A percentile compares a stretch with the other conserved stretches of the same genome.
phyloP scores from a whole-genome alignment of 1,139 yeast species.

The Pichiaceae sp. region DNA sequence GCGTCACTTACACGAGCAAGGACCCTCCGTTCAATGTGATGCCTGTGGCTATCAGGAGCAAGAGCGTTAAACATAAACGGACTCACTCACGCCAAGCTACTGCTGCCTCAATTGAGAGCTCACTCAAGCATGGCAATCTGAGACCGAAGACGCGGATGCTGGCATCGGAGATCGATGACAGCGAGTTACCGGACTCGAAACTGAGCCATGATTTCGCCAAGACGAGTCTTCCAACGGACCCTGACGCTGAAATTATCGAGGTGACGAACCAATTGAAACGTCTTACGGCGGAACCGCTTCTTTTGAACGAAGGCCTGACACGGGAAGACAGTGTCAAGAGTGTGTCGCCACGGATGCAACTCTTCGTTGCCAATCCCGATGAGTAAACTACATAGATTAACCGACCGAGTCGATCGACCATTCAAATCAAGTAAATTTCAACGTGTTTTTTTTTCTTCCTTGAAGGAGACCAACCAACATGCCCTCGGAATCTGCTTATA shows the following conservation, averaged over 20 bases:
- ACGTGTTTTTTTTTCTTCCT: background rate
- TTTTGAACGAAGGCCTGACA: slow-evolving; percentile 8
- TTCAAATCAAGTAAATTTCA: background rate
- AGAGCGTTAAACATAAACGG: slow-evolving; percentile 13
- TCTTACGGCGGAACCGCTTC: slow-evolving; percentile 11
- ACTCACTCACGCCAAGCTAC: slow-evolving; percentile 18
- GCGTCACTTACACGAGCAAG: slow-evolving; percentile 3
- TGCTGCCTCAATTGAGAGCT: slow-evolving; percentile 38
- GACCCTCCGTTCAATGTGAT: slow-evolving; percentile 7
- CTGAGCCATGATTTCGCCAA: slow-evolving; percentile 18
- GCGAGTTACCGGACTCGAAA: slow-evolving; percentile 32
- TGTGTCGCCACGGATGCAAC: slow-evolving; percentile 19
- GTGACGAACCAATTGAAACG: slow-evolving; percentile 21
- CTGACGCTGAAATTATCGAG: slow-evolving; percentile 23
- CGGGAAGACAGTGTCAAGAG: slow-evolving; percentile 24
- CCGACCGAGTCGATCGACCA: background rate
- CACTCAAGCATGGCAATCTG: slow-evolving; percentile 66
- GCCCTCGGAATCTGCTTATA: slow-evolving; percentile 38
- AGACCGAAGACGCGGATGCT: slow-evolving; percentile 68
- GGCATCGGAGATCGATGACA: slow-evolving; percentile 73
- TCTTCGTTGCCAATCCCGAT: slow-evolving; percentile 72
- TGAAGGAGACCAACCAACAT: background rate
- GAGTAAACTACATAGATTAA: slow-evolving; percentile 1
- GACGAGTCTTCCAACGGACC: slow-evolving; percentile 21
- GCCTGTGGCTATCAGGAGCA: slow-evolving; percentile 11